Evolutionary conservation across 495 filamentous ascomycete species (phyloP).

Genomic region (Mytilinidion resinicola): DNA sequence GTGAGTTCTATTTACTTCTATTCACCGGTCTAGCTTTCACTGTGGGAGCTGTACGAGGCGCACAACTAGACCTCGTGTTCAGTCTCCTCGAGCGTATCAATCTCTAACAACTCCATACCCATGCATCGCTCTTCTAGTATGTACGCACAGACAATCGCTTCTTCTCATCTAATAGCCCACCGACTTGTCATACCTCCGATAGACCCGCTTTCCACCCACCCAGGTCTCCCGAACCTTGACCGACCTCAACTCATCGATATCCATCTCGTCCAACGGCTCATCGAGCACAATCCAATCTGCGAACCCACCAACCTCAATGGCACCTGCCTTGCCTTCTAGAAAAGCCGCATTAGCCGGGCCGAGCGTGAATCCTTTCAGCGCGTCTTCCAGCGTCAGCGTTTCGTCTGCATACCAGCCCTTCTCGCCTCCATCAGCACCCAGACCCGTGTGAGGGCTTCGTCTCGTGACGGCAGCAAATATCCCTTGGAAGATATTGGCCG

Average conservation of each 20-base stretch:
- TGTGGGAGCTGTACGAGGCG: too few relatives aligned
- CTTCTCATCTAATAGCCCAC: too few relatives aligned
- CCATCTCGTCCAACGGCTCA: constrained; percentile 37
- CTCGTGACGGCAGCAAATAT: constrained; percentile 57
- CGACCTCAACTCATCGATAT: constrained; percentile 42
- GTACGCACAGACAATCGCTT: too few relatives aligned
- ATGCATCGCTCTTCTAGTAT: too few relatives aligned
- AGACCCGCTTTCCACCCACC: constrained; percentile 49
- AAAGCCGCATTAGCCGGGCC: constrained; percentile 44
- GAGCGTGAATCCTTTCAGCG: constrained; percentile 51
- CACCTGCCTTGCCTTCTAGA: constrained; percentile 47
- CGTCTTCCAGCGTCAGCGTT: constrained; percentile 46
- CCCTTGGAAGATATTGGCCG: constrained; percentile 52
- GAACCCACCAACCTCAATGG: constrained; percentile 46
- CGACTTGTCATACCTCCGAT: constrained; percentile 4
- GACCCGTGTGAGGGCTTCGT: constrained; percentile 45
- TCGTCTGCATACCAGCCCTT: constrained; percentile 51
- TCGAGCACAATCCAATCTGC: constrained; percentile 62
- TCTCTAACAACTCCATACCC: too few relatives aligned
- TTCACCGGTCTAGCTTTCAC: too few relatives aligned
- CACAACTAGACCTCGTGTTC: too few relatives aligned
- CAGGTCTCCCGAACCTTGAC: constrained; percentile 56
- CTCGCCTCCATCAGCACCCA: constrained; percentile 39
- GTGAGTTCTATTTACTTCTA: too few relatives aligned
- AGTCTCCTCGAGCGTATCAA: too few relatives aligned